These are phyloP conservation scores for Leishmania amazonensis DNA, from an alignment of 208 protist genomes.

Conservation along the genomic window DNA sequence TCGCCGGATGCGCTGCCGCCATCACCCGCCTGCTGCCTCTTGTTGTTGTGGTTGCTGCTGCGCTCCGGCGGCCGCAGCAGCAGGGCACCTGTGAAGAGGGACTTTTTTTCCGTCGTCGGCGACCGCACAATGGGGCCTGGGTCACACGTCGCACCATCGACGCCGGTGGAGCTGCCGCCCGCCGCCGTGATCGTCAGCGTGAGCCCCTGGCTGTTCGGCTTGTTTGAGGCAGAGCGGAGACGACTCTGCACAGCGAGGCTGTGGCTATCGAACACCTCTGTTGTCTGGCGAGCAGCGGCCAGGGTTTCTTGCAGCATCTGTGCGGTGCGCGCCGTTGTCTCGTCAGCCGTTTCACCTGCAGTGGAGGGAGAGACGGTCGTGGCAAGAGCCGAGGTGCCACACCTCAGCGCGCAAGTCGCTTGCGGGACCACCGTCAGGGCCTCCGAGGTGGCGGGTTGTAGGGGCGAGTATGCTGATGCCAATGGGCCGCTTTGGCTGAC, in stretches of 20 bases:
- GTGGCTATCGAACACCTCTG: conserved; percentile 44
- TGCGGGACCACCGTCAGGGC: not conserved
- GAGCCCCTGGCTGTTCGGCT: conserved; percentile 4
- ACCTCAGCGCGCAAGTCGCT: not conserved
- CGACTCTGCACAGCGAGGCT: conserved; percentile 28
- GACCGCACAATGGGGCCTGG: conserved; percentile 74
- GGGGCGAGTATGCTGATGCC: not conserved
- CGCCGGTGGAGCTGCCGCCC: conserved; percentile 7
- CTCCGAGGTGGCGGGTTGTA: not conserved
- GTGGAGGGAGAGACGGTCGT: not conserved
- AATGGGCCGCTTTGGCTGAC: not conserved
- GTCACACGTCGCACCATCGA: conserved; percentile 19
- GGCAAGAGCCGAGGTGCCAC: not conserved
- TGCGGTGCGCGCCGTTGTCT: conserved; percentile 43
- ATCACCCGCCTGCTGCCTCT: not conserved
- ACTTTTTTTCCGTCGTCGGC: conserved; percentile 53
- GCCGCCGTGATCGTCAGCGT: conserved; percentile 27
- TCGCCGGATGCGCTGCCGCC: not conserved
- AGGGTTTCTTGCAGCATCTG: conserved; percentile 39
- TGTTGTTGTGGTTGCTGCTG: not conserved
- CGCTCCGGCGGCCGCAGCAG: conserved; percentile 10
- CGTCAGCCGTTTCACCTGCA: conserved; percentile 12
- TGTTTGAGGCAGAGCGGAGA: conserved; percentile 4
- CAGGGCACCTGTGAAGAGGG: conserved; percentile 24
- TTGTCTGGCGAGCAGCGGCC: conserved; percentile 11